Base-by-base conservation (phyloP, 148 eudicot species). In the Rhododendron simsii region DNA sequence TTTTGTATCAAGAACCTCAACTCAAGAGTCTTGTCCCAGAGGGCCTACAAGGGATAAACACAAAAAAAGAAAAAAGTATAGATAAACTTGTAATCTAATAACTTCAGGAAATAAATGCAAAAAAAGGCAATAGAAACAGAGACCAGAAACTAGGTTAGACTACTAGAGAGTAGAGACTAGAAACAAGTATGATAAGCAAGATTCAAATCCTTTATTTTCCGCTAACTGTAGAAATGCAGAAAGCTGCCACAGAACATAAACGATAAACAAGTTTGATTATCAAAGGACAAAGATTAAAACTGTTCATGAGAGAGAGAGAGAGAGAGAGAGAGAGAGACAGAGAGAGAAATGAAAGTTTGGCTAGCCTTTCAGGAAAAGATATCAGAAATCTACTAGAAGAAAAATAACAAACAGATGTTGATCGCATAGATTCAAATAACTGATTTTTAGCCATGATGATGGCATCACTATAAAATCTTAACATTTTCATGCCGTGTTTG, bases 21-120 rank as follows among this genome's bases (percentile, higher is more conserved):
- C 89, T 96, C 99, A 78, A 96, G 98, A 80, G 92, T 90, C 90
- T 95, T 96, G 90, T 95, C 98, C 98, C 99, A 96, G 28, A 96
- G 88, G 86, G 95, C 98, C 99, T 96, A 78, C 83, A 86, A 83
- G 35, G 47, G 55, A 81, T 75, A 33, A 57, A 26, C 65, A 67
- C 73, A 59, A 55, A 48, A 20, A 33, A 4, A 16, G 7, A 26
- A 30, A 45, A 71, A 71, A 0, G 8, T 33, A 14, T 78, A 28
- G 39, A 76, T 3, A 69, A 78, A 10, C 37, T 33, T 57, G 51
- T 74, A 13, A 39, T 35, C 53, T 50, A 18, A 53, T 3, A 37
- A 73, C 7, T 33, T 48, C 23, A 65, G 55, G 69, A n/a, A 69
- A 81, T 13, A 73, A 14, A 20, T 44, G 48, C 76, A 55, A 5